Evolutionary conservation across 305 asterid genomes (phyloP).

Genomic region (Fraxinus albicans): DNA sequence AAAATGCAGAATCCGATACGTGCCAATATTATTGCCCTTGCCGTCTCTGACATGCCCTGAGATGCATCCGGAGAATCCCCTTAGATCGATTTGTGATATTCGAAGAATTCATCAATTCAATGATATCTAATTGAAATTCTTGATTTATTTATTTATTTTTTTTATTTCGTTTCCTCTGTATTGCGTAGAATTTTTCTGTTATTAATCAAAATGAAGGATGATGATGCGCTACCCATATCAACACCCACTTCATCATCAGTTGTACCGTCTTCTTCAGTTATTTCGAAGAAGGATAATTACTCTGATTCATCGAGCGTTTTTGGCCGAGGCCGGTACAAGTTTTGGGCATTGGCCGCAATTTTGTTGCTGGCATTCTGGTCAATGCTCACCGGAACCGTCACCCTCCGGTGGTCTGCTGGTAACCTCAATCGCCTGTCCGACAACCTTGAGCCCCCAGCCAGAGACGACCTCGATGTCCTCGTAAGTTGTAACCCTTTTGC

Average conservation of each 20-base stretch:
- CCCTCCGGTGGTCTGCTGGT: constrained; percentile 83
- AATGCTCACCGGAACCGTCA: constrained; percentile 81
- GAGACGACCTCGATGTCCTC: constrained; percentile 83
- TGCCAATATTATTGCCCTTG: not conserved
- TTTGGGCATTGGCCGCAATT: constrained; percentile 73
- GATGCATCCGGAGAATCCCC: not conserved
- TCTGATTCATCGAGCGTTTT: constrained; percentile 32
- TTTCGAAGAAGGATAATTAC: not conserved
- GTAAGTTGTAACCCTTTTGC: constrained; percentile 30
- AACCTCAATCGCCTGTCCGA: constrained; percentile 52
- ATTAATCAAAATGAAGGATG: constrained; percentile 4
- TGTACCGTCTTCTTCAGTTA: not conserved
- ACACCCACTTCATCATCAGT: not conserved
- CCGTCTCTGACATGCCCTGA: not conserved
- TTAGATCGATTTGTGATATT: not conserved
- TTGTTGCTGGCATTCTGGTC: constrained; percentile 82
- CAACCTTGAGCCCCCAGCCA: constrained; percentile 44
- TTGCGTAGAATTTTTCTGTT: not conserved
- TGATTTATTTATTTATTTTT: not conserved
- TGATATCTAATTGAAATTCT: not conserved
- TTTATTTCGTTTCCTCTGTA: not conserved
- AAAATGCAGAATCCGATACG: not conserved
- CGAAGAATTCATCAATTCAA: not conserved
- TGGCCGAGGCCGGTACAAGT: constrained; percentile 77
- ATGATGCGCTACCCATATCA: constrained; percentile 11